Percentiles rank a stretch among this genome's conserved stretches.
Conservation (phyloP, 2,329 filamentous ascomycete genomes). For the Exophiala sp. region DNA sequence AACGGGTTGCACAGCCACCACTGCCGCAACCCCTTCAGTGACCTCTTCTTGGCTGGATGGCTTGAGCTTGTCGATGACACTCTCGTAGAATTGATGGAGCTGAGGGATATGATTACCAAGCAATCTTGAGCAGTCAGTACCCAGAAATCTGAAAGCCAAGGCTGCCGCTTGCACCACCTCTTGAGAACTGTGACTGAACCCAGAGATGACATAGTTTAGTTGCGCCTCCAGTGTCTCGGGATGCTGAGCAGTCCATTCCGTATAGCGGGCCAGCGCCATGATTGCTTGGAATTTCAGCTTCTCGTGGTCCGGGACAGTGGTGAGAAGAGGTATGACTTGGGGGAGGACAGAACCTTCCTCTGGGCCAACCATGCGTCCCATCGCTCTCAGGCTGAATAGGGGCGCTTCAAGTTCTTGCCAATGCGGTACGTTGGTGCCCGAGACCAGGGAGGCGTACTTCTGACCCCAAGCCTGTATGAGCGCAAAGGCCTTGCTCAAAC, state of each 20-base stretch:
- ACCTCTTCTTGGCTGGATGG: constrained; percentile 88
- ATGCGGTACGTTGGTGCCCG: constrained; percentile 69
- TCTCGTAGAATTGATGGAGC: constrained; percentile 86
- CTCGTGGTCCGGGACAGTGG: constrained; percentile 90
- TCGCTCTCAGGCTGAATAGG: constrained; percentile 87
- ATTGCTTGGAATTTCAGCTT: constrained; percentile 98
- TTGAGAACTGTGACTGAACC: constrained; percentile 79
- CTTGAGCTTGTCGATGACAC: constrained; percentile 79
- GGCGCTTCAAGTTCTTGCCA: constrained; percentile 97
- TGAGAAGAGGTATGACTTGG: constrained; percentile 85
- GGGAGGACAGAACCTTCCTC: constrained; percentile 83
- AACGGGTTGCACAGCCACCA: constrained; percentile 78
- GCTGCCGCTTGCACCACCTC: constrained; percentile 90
- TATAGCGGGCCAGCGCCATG: constrained; percentile 94
- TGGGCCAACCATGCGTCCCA: constrained; percentile 91
- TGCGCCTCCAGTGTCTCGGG: constrained; percentile 87
- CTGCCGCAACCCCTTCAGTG: constrained; percentile 88
- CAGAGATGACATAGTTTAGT: constrained; percentile 90
- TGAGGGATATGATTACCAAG: constrained; percentile 77
- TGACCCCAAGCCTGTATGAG: constrained; percentile 84
- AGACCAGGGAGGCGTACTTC: constrained; percentile 70
- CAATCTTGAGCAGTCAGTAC: constrained; percentile 84
- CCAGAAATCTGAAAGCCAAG: constrained; percentile 94
- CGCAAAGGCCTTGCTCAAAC: constrained; percentile 78
- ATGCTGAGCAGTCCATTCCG: constrained; percentile 93